Evolutionary conservation across 371 early-diverging fungal genomes (phyloP).

Genomic region (Dipsacomyces acuminosporus): DNA sequence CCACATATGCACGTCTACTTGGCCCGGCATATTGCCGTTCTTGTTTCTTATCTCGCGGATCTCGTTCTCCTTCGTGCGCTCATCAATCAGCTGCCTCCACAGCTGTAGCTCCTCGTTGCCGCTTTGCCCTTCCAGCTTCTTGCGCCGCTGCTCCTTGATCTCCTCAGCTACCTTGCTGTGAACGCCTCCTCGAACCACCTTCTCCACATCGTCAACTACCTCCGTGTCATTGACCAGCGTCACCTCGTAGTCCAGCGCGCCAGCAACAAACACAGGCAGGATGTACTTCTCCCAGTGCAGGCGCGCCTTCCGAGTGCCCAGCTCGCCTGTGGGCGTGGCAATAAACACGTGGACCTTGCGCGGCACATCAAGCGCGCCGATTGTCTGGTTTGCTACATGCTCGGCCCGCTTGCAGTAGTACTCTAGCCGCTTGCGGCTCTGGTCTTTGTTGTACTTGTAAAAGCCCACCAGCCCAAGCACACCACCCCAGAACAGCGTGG

Average conservation of each 20-base stretch:
- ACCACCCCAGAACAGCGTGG: conserved; percentile 43
- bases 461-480: conserved; percentile 27
- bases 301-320: conserved; percentile 45
- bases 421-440: conserved; percentile 28
- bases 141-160: conserved; percentile 39
- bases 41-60: conserved; percentile 19
- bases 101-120: conserved; percentile 32
- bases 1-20: conserved; percentile 25
- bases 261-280: conserved; percentile 47
- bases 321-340: conserved; percentile 45
- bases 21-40: conserved; percentile 17
- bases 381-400: conserved; percentile 29
- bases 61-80: conserved; percentile 29
- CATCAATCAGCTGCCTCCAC: conserved; percentile 36
- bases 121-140: conserved; percentile 22
- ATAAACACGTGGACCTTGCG: conserved; percentile 46
- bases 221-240: conserved; percentile 41
- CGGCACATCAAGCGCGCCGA: conserved; percentile 26
- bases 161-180: conserved; percentile 32
- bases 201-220: conserved; percentile 15
- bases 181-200: conserved; percentile 34
- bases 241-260: conserved; percentile 48
- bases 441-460: conserved; percentile 44
- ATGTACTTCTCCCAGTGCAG: conserved; percentile 46
- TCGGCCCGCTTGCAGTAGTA: conserved; percentile 37